Percentiles rank a stretch among this genome's conserved stretches.
phyloP scores from a whole-genome alignment of 768 basidiomycete species.

The Panaeolus papilionaceus region DNA sequence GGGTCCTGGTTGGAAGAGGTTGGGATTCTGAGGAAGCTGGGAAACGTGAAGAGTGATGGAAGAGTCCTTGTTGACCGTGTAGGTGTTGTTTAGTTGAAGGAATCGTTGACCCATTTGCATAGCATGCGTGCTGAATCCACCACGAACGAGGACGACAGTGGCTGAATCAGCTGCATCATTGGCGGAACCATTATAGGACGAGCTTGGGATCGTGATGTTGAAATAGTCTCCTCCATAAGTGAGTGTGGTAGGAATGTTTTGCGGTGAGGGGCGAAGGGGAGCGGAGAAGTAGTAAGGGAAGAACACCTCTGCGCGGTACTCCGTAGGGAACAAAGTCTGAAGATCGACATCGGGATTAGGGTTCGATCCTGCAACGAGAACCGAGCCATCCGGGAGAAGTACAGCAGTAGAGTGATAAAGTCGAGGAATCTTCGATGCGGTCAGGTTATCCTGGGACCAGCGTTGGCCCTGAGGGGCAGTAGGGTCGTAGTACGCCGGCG shows the following conservation, averaged over 20 bases:
- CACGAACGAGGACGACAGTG: conserved; percentile 78
- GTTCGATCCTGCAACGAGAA: conserved; percentile 91
- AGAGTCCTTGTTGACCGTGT: conserved; percentile 79
- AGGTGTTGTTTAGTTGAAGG: conserved; percentile 85
- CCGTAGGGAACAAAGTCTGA: conserved; percentile 67
- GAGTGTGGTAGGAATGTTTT: conserved; percentile 72
- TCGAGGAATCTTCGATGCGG: conserved; percentile 69
- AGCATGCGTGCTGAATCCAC: conserved; percentile 84
- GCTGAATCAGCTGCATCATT: conserved; percentile 77
- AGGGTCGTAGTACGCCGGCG: conserved; percentile 87
- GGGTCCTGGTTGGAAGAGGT: conserved; percentile 90
- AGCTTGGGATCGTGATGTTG: conserved; percentile 70
- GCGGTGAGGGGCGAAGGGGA: conserved; percentile 67
- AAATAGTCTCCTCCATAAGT: conserved; percentile 86
- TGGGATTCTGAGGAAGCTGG: conserved; percentile 84
- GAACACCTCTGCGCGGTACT: conserved; percentile 85
- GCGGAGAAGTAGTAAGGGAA: conserved; percentile 90
- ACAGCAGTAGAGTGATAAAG: conserved; percentile 93
- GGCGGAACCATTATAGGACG: conserved; percentile 68
- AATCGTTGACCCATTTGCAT: conserved; percentile 91
- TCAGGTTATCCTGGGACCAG: conserved; percentile 76
- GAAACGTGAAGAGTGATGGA: conserved; percentile 82
- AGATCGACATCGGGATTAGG: conserved; percentile 85
- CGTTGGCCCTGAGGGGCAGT: conserved; percentile 70
- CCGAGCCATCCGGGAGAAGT: conserved; percentile 84